These are phyloP conservation scores for Fraxinus velutina DNA, from an alignment of 305 asterid species.

Conservation along the genomic window DNA sequence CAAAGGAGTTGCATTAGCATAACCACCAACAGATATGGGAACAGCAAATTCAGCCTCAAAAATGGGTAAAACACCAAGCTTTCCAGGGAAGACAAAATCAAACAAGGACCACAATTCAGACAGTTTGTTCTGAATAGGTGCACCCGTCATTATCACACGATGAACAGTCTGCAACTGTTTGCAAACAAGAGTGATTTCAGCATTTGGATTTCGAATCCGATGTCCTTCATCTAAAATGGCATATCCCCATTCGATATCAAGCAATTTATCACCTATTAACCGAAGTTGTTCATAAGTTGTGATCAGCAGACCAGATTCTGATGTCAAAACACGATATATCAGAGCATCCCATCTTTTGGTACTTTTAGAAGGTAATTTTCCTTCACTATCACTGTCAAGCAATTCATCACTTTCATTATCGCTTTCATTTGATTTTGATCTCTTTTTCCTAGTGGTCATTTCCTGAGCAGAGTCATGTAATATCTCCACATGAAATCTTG, in stretches of 20 bases:
- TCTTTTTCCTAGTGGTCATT: constrained; percentile 47
- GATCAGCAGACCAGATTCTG: constrained; percentile 78
- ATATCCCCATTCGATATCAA: constrained; percentile 92
- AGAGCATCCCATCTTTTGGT: constrained; percentile 71
- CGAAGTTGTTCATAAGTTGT: constrained; percentile 97
- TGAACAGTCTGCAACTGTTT: constrained; percentile 96
- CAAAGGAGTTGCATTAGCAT: constrained; percentile 88
- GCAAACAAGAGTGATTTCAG: constrained; percentile 90
- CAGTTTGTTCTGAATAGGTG: constrained; percentile 89
- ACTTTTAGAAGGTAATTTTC: constrained; percentile 41
- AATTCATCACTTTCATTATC: constrained; percentile 62
- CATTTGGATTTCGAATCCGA: constrained; percentile 94
- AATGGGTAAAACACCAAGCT: constrained; percentile 89
- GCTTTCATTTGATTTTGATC: constrained; percentile 48
- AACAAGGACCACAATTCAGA: constrained; percentile 94
- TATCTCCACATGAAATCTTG: constrained; percentile 70
- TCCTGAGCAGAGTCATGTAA: constrained; percentile 87
- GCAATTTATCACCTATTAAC: constrained; percentile 67
- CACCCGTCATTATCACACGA: constrained; percentile 87
- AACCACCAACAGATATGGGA: constrained; percentile 97
- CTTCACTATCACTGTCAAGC: constrained; percentile 53
- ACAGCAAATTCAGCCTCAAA: constrained; percentile 97
- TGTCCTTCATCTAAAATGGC: constrained; percentile 95
- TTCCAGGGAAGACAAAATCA: constrained; percentile 96
- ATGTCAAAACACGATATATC: constrained; percentile 68